phyloP scores from a whole-genome alignment of 176 grass and related monocot species.

The Carex scoparia region DNA sequence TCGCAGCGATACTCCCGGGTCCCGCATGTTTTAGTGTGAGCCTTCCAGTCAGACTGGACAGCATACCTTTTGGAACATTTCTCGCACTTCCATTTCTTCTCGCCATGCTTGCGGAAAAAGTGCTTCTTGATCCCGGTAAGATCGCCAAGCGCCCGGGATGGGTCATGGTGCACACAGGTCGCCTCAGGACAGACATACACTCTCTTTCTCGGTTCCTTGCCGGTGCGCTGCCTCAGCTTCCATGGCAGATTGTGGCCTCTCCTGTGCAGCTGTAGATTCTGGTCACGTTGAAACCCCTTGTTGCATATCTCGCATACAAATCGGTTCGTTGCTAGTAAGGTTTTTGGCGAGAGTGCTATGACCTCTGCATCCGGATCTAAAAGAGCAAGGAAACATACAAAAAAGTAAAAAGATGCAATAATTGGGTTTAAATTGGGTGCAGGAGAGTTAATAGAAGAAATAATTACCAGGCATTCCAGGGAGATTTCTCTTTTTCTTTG shows the following conservation, averaged over 20 bases:
- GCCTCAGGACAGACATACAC: slow-evolving; percentile 88
- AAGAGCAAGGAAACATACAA: neutral
- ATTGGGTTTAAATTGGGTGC: neutral
- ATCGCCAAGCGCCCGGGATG: slow-evolving; percentile 64
- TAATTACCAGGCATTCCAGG: slow-evolving; percentile 90
- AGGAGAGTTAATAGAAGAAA: neutral
- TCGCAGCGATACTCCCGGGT: slow-evolving; percentile 89
- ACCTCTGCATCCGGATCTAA: slow-evolving; percentile 98
- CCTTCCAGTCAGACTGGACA: slow-evolving; percentile 95
- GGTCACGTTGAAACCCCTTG: slow-evolving; percentile 98
- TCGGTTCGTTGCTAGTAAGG: slow-evolving; percentile 84
- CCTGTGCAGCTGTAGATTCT: slow-evolving; percentile 95
- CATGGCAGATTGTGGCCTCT: slow-evolving; percentile 96
- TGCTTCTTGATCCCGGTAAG: slow-evolving; percentile 94
- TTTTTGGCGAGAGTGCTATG: slow-evolving; percentile 91
- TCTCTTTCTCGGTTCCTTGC: slow-evolving; percentile 70
- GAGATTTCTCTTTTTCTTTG: slow-evolving; percentile 94
- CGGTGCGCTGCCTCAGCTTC: slow-evolving; percentile 91
- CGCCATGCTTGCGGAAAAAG: slow-evolving; percentile 93
- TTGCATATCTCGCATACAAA: slow-evolving; percentile 99
- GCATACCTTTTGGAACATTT: slow-evolving; percentile 95
- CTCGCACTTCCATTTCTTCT: slow-evolving; percentile 98
- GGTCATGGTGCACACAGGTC: slow-evolving; percentile 75
- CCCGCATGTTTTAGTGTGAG: slow-evolving; percentile 80
- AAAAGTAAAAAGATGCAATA: neutral